Evolutionary conservation across 169 alveolate species (phyloP), one percentile per base, ranked within the genome.

Genomic region (Besnoitia besnoiti): DNA sequence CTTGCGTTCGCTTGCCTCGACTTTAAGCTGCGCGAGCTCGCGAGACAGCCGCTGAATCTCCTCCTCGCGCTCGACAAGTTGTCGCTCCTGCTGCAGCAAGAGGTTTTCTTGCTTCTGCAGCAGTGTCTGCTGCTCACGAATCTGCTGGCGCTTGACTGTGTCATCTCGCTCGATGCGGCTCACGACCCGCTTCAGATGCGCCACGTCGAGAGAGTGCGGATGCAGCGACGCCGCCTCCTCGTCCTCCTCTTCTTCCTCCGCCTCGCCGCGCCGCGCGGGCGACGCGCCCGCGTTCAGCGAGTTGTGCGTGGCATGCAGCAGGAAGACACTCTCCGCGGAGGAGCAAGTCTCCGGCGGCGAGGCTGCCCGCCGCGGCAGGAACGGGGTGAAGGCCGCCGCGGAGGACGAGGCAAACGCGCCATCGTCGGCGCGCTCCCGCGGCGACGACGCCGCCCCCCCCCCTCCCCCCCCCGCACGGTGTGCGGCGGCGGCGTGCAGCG

Each of bases 71-170:
- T 77, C 59, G 35, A 40, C 30, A 14, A 77, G 59, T 55, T 77
- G 87, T 0, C 55, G 49, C 59, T 77, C 59, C 59, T 77, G 87
- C 14, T 40, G 61, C 37, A 77, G 87, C 7, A 77, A 27, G 33
- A 77, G 87, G 3, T 19, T 21, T 37, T 77, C 87, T 27, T 77
- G 87, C 59, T 77, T 19, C 87, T 42, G 87, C 49, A 42, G 50
- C 37, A 77, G 87, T 39, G 61, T 77, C 37, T 27, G 33, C 59
- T 77, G 87, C 35, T 77, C 33, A 8, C 33, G 87, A 8, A 77
- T 19, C 37, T 77, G 87, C 35, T 21, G 87, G 55, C 55, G 87
- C 87, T 77, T 3, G 59, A 16, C 59, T 7, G 40, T 4, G 40
- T 77, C 59, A 37, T 42, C 55, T 14, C 55, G 61, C 21, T 77